A percentile compares a stretch with the other conserved stretches of the same genome.
phyloP scores from a whole-genome alignment of 1,284 basidiomycete species.

The Cutaneotrichosporon mucoides region DNA sequence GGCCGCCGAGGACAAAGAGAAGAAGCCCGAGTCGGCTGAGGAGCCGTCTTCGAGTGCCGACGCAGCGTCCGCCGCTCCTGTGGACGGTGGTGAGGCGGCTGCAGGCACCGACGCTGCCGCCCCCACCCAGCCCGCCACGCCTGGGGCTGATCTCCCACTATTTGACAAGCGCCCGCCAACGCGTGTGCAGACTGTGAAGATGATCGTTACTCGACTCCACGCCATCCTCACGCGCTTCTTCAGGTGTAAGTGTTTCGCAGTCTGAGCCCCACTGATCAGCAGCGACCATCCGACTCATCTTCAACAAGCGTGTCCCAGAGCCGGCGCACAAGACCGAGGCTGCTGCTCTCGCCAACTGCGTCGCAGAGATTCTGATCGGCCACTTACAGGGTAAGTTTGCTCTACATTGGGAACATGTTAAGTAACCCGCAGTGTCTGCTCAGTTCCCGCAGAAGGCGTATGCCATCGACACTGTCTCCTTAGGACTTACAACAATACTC shows the following conservation, averaged over 20 bases:
- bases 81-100: background rate
- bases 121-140: too few relatives aligned
- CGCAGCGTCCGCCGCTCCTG: background rate
- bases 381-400: slow-evolving; percentile 56
- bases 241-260: slow-evolving; percentile 61
- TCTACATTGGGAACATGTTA: background rate
- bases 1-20: background rate
- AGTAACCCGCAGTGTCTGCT: background rate
- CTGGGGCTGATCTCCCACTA: background rate
- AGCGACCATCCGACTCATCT: slow-evolving; percentile 83
- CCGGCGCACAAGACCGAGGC: slow-evolving; percentile 73
- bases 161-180: slow-evolving; percentile 12
- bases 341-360: slow-evolving; percentile 59
- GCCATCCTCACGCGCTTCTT: slow-evolving; percentile 77
- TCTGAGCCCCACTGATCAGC: slow-evolving; percentile 3
- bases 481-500: slow-evolving; percentile 67
- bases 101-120: too few relatives aligned
- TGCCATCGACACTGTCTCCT: slow-evolving; percentile 62
- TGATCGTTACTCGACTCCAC: slow-evolving; percentile 75
- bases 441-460: slow-evolving; percentile 22
- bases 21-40: slow-evolving; percentile 6
- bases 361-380: slow-evolving; percentile 69
- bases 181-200: slow-evolving; percentile 51
- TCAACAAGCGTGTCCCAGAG: slow-evolving; percentile 72
- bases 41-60: background rate